phyloP scores from a whole-genome alignment of 257 asterid genomes.

The Solanum acaule region DNA sequence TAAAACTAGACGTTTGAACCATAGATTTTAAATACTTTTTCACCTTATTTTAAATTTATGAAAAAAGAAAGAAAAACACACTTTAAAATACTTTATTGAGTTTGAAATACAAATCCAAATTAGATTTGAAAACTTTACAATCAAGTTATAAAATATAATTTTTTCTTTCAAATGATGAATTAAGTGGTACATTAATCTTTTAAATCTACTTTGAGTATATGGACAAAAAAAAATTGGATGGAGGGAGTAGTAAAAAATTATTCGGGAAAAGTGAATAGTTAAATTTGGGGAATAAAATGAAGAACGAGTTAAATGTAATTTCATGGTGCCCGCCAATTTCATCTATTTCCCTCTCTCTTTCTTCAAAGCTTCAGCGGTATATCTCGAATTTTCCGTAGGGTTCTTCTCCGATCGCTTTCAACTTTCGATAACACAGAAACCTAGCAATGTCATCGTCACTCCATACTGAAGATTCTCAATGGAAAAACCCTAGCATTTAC shows the following conservation, averaged over 20 bases:
- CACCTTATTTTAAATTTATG: neutral
- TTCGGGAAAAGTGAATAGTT: neutral
- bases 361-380: neutral
- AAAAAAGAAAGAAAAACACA: neutral
- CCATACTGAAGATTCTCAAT: slow-evolving; percentile 14
- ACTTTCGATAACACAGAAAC: neutral
- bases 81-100: neutral
- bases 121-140: neutral
- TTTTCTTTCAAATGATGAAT: no score
- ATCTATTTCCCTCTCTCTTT: neutral
- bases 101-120: neutral
- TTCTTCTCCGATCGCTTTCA: neutral
- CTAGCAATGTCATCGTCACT: neutral
- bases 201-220: neutral
- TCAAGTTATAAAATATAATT: neutral
- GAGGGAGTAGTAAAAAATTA: neutral
- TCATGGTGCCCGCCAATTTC: neutral
- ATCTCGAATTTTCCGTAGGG: neutral
- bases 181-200: neutral
- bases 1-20: neutral
- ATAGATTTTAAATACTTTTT: neutral
- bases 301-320: neutral
- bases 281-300: neutral
- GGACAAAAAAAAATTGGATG: neutral
- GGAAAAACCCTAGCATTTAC: slow-evolving; percentile 25